These are phyloP conservation scores for Fusarium sp. DNA, from an alignment of 2,329 filamentous ascomycete species.

Conservation along the genomic window DNA sequence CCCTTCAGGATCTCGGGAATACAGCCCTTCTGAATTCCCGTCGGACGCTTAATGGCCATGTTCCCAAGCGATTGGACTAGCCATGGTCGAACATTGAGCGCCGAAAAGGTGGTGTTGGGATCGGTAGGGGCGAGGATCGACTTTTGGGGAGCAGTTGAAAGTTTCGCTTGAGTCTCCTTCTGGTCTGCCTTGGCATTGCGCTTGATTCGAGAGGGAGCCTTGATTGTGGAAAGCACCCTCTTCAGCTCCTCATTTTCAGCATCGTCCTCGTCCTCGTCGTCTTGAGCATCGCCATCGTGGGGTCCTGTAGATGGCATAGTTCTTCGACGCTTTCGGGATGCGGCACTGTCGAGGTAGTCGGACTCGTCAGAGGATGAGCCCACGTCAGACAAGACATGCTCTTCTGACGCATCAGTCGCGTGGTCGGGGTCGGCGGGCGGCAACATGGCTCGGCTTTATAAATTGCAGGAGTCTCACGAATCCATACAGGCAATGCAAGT, in stretches of 20 bases:
- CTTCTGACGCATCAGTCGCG: slow-evolving; percentile 33
- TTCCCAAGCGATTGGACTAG: slow-evolving; percentile 81
- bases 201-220: slow-evolving; percentile 66
- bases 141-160: slow-evolving; percentile 42
- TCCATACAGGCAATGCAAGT: slow-evolving; percentile 30
- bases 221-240: slow-evolving; percentile 55
- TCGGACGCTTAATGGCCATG: slow-evolving; percentile 87
- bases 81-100: slow-evolving; percentile 84
- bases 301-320: slow-evolving; percentile 45
- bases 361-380: slow-evolving; percentile 55
- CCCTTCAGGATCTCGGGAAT: slow-evolving; percentile 94
- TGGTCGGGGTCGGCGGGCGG: slow-evolving; percentile 33
- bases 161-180: slow-evolving; percentile 32
- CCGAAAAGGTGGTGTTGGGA: slow-evolving; percentile 74
- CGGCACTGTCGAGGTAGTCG: slow-evolving; percentile 60
- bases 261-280: slow-evolving; percentile 49
- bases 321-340: slow-evolving; percentile 60
- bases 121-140: slow-evolving; percentile 65
- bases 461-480: slow-evolving; percentile 38
- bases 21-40: slow-evolving; percentile 90
- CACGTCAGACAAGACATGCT: slow-evolving; percentile 22
- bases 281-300: slow-evolving; percentile 43
- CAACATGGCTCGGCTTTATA: slow-evolving; percentile 38
- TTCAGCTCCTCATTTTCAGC: slow-evolving; percentile 50
- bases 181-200: slow-evolving; percentile 47